Base-by-base conservation (phyloP, 2,329 filamentous ascomycete genomes). In the Colletotrichum navitas region DNA sequence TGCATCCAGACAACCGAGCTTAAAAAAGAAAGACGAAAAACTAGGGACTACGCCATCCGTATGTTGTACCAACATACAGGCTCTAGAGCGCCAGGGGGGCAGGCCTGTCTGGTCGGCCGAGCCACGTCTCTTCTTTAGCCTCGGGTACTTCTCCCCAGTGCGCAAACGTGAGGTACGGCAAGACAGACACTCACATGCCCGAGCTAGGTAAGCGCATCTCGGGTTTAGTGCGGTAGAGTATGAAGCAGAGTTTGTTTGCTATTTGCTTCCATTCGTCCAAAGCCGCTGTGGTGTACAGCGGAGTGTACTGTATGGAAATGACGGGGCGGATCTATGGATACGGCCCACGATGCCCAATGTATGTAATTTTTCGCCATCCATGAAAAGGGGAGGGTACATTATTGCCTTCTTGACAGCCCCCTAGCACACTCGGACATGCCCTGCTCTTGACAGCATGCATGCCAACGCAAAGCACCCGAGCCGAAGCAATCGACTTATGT, bases 1-100 rank as follows among this genome's bases (percentile, higher is more conserved):
- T 71, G 68, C 65, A 71, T 71, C 65, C 59, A 71, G 69, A 71
- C 69, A 71, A 54, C 69, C 69, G 65, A 72, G 65, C 65, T 72
- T 68, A 55, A 60, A 69, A 68, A 68, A 55, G 65, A 61, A 51
- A 49, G 54, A 55, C 59, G 63, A 63, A 45, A 34, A 64, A 55
- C 21, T 7, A 45, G 43, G 43, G n/a, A 11, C n/a, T 45, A 43
- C 41, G 18, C 7, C 43, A 45, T 47, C 21, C 45, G 45, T 47
- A 5, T 12, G 5, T 16, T n/a, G 21, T 47, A 47, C n/a, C 8
- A 24, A 47, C 26, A 63, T 54, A 72, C 52, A 55, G 65, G 69
- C 65, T 61, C 52, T 45, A 26, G 45, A 43, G 29, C 24, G 55
- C 8, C 56, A 60, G 63, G 69, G 65, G 68, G 69, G 45, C 56